Percentiles rank a stretch among this genome's conserved stretches.
phyloP scores from a whole-genome alignment of 2,329 filamentous ascomycete species.

The Penicillium sp. region DNA sequence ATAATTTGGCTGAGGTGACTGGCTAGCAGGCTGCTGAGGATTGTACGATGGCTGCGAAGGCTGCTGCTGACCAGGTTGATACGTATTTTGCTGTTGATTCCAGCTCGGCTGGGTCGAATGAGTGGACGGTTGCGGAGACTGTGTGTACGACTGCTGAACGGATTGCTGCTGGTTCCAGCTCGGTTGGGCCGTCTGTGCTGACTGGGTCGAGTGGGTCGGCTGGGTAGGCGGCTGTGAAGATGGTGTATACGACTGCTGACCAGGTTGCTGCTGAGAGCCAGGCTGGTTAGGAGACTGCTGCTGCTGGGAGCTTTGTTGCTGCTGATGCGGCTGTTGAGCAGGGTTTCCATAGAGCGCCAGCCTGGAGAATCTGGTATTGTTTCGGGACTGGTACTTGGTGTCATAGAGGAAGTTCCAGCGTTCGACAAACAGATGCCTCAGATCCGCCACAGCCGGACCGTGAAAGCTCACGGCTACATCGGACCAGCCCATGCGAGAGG shows the following conservation, averaged over 20 bases:
- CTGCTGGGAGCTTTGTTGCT: conserved; percentile 20
- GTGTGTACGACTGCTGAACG: conserved; percentile 4
- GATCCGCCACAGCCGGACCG: conserved; percentile 75
- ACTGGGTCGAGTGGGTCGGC: not conserved
- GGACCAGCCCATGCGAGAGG: conserved; percentile 90
- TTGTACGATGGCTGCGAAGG: conserved; percentile 7
- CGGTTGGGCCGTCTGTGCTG: not conserved
- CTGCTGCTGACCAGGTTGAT: conserved; percentile 18
- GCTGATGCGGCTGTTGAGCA: conserved; percentile 19
- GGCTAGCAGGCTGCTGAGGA: not conserved
- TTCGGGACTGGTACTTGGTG: conserved; percentile 73
- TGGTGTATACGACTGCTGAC: conserved; percentile 1
- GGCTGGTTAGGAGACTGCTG: conserved; percentile 20
- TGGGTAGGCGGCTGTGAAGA: conserved; percentile 9
- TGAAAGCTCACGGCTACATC: conserved; percentile 79
- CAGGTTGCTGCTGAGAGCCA: conserved; percentile 13
- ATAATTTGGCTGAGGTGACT: conserved; percentile 4
- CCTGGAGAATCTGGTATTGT: conserved; percentile 55
- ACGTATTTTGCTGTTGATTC: conserved; percentile 13
- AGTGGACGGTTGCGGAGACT: not conserved
- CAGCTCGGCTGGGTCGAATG: not conserved
- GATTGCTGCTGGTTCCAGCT: conserved; percentile 11
- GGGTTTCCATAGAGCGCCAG: conserved; percentile 41
- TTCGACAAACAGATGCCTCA: conserved; percentile 79
- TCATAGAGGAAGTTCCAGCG: conserved; percentile 91